Conservation (phyloP, 2,329 filamentous ascomycete genomes). For the Diaporthe humulicola region DNA sequence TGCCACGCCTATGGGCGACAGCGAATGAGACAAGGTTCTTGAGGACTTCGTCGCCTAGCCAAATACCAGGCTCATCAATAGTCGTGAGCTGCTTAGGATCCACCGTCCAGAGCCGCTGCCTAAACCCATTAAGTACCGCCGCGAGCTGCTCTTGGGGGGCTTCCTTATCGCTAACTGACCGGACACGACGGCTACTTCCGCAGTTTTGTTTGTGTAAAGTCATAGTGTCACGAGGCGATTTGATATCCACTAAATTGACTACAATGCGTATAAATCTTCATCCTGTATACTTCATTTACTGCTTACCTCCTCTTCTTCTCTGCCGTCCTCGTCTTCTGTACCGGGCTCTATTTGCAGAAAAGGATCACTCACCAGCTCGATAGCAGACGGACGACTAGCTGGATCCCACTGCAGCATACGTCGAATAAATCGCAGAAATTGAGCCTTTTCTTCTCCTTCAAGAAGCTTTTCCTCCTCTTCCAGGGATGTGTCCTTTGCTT, state of each 20-base stretch:
- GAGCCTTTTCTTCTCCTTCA: not conserved
- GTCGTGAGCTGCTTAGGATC: too few relatives aligned
- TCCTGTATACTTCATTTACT: not conserved
- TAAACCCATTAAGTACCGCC: too few relatives aligned
- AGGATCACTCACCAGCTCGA: not conserved
- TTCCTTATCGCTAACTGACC: too few relatives aligned
- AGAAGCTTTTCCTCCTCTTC: not conserved
- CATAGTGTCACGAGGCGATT: not conserved
- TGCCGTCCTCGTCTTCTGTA: not conserved
- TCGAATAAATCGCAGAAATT: not conserved
- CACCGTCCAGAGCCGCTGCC: too few relatives aligned
- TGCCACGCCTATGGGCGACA: too few relatives aligned
- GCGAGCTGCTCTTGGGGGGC: too few relatives aligned
- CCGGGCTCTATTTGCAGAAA: not conserved
- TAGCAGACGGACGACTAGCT: not conserved
- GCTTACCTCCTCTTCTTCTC: not conserved
- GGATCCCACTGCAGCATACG: constrained; percentile 12
- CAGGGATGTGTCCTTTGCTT: not conserved
- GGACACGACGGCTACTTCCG: too few relatives aligned
- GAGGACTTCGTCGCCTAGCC: too few relatives aligned
- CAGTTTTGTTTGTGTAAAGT: too few relatives aligned
- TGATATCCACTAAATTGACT: not conserved
- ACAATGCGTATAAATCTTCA: not conserved
- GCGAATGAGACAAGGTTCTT: too few relatives aligned
- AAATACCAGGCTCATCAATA: too few relatives aligned